Evolutionary conservation across 2,329 filamentous ascomycete species (phyloP), one percentile per base, ranked within the genome.

Genomic region (Diaporthe citri): DNA sequence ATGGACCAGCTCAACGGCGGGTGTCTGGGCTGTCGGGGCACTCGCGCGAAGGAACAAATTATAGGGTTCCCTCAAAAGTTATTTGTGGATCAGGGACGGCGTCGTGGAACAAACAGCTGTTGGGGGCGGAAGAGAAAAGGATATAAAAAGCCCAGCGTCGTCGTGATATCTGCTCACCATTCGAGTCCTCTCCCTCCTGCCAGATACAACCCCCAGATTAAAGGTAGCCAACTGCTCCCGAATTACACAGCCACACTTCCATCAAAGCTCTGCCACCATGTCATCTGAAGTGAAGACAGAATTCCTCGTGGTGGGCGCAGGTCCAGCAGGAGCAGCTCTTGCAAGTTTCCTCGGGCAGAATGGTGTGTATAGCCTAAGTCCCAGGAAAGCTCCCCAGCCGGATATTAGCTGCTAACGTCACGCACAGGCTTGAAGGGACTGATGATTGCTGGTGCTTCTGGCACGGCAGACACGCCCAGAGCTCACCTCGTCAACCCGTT

Each of bases 401-500:
- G 28, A 5, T 17, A 9, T 2, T 17, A 4, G 22, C 13, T 43
- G 41, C 43, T 60, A 9, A 71, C 55, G 9, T 22, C 9, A 15
- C 9, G n/a, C 17, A 4, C 28, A 75, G 74, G 74, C 4, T 28
- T 75, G 71, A 62, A 71, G 59, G 74, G 74, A 8, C 56, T 75
- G 22, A 52, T 75, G 62, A 60, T 75, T 9, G 43, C 62, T 31
- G 51, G 64, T 13, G 55, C 55, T 3, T 46, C 66, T 20, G 72
- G 74, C n/a, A 67, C 74, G n/a, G 51, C 74, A 59, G 74, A 76
- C 9, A 76, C 66, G 17, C 74, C 74, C 7, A 28, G 74, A 17
- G 74, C 74, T 7, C 74, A 76, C 52, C 71, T 76, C 28, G 72
- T 76, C 15, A 76, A 76, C 22, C 74, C 74, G 1, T 76, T 74